These are phyloP conservation scores for Penicillium parvum DNA, from an alignment of 495 filamentous ascomycete genomes.

Conservation along the genomic window DNA sequence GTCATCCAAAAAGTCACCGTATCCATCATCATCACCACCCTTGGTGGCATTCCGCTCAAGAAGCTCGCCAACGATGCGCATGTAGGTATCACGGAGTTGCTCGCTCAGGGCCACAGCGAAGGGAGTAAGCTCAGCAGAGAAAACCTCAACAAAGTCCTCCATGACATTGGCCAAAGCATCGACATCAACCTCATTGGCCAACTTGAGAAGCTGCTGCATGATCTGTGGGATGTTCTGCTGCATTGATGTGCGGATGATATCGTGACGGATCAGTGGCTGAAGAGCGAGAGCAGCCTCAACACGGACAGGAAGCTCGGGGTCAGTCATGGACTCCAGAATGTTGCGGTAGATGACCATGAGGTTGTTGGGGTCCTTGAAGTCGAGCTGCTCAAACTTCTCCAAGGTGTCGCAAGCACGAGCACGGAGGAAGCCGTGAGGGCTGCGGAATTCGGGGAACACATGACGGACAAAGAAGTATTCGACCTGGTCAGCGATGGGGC, in stretches of 20 bases:
- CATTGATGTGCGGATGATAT: conserved; percentile 89
- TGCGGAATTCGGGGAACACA: conserved; percentile 96
- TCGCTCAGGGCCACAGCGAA: conserved; percentile 98
- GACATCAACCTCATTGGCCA: conserved; percentile 93
- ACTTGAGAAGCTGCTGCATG: conserved; percentile 96
- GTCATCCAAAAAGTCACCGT: conserved; percentile 90
- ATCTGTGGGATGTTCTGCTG: conserved; percentile 98
- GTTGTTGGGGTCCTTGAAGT: conserved; percentile 94
- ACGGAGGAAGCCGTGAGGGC: conserved; percentile 85
- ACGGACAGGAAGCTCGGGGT: conserved; percentile 82
- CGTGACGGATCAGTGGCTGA: conserved; percentile 92
- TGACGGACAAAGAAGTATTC: conserved; percentile 98
- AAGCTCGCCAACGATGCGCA: conserved; percentile 88
- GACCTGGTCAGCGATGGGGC: conserved; percentile 95
- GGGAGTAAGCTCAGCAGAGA: conserved; percentile 89
- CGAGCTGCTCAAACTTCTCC: conserved; percentile 93
- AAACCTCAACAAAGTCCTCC: conserved; percentile 99
- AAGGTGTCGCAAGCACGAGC: conserved; percentile 94
- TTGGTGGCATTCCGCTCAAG: conserved; percentile 74
- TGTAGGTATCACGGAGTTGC: conserved; percentile 92
- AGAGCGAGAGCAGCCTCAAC: conserved; percentile 93
- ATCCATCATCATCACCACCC: conserved; percentile 66
- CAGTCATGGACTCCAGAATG: conserved; percentile 95
- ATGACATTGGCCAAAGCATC: conserved; percentile 97
- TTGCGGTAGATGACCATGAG: conserved; percentile 93